Evolutionary conservation across 768 basidiomycete genomes (phyloP).

Genomic region (Mycena floridula): DNA sequence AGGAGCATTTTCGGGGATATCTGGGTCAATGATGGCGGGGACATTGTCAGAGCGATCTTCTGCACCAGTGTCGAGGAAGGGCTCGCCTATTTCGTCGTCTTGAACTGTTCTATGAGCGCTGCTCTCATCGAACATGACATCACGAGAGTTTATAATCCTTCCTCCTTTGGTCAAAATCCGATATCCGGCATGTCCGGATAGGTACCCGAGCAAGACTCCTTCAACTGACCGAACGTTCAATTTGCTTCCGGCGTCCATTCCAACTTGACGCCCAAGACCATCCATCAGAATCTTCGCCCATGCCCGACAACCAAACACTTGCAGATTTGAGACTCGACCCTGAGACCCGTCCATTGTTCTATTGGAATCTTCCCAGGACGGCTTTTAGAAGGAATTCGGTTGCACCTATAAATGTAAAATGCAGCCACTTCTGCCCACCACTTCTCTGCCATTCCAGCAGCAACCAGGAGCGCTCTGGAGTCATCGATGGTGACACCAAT

Average conservation of each 20-base stretch:
- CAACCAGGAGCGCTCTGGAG: not conserved
- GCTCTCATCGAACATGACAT: not conserved
- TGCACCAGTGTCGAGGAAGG: too few species aligned
- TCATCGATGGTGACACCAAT: slow-evolving; percentile 6
- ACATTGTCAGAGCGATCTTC: too few species aligned
- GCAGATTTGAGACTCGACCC: not conserved
- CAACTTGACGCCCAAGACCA: slow-evolving; percentile 1
- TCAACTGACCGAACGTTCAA: not conserved
- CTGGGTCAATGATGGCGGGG: too few species aligned
- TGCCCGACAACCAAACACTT: not conserved
- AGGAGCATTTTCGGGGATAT: too few species aligned
- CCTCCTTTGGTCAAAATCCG: not conserved
- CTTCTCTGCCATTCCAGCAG: not conserved
- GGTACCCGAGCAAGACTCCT: slow-evolving; percentile 1
- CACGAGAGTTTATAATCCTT: not conserved
- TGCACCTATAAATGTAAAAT: not conserved
- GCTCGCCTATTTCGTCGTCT: too few species aligned
- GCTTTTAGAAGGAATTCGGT: not conserved
- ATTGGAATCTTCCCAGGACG: not conserved
- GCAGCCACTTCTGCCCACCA: not conserved
- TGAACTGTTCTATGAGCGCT: not conserved
- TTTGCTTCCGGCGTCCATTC: not conserved
- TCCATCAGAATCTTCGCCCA: not conserved
- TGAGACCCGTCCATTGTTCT: not conserved
- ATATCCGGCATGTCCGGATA: not conserved